A percentile compares a stretch with the other conserved stretches of the same genome.
phyloP scores from a whole-genome alignment of 768 basidiomycete species.

The Suillus subaureus region DNA sequence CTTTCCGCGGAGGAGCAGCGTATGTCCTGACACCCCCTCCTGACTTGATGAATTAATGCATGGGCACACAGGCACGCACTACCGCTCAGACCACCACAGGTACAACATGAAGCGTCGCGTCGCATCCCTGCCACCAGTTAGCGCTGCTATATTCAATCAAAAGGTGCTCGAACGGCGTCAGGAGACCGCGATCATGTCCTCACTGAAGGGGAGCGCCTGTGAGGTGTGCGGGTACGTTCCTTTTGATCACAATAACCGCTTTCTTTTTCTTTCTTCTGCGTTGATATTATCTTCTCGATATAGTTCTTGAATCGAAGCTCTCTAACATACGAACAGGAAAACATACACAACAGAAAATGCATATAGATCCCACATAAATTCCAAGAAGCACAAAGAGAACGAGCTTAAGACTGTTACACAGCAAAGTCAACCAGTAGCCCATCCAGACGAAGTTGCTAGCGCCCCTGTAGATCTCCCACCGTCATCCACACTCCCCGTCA shows the following conservation, averaged over 20 bases:
- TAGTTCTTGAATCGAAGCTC: background rate
- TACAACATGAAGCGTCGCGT: constrained; percentile 99
- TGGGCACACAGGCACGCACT: constrained; percentile 67
- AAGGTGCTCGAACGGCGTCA: constrained; percentile 81
- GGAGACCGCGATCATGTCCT: constrained; percentile 71
- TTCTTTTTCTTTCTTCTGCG: background rate
- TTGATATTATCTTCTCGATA: constrained; percentile 4
- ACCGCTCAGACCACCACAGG: constrained; percentile 91
- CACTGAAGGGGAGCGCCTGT: constrained; percentile 64
- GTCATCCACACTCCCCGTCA: constrained; percentile 7
- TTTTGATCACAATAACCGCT: background rate
- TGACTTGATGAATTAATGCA: constrained; percentile 10
- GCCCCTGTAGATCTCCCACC: constrained; percentile 16
- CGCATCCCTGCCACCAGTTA: constrained; percentile 86
- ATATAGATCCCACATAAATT: constrained; percentile 83
- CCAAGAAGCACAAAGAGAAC: constrained; percentile 87
- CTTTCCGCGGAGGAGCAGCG: constrained; percentile 80
- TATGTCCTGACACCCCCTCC: constrained; percentile 37
- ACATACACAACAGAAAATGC: constrained; percentile 88
- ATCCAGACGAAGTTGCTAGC: constrained; percentile 20
- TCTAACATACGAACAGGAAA: constrained; percentile 57
- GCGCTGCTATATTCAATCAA: constrained; percentile 75
- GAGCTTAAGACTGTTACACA: constrained; percentile 51
- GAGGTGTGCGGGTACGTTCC: constrained; percentile 78
- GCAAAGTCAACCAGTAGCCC: background rate